These are phyloP conservation scores for Asterionellopsis glacialis DNA, from an alignment of 108 stramenopile species.

Conservation along the genomic window DNA sequence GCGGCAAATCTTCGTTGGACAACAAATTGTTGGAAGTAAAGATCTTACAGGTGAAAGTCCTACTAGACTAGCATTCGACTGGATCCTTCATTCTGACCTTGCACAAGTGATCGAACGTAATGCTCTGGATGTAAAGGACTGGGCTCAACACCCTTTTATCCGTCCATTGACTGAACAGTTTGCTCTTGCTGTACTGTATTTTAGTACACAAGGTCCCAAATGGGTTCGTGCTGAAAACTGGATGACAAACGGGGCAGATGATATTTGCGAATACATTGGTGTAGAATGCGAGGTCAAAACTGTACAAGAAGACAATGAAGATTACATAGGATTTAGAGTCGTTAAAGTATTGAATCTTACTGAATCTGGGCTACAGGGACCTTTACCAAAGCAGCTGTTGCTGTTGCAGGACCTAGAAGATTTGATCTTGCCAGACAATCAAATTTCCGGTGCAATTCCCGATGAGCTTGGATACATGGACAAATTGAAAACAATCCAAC, in stretches of 20 bases:
- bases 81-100: too few species aligned
- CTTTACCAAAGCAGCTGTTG: constrained; percentile 25
- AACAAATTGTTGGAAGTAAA: too few species aligned
- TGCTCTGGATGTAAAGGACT: too few species aligned
- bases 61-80: too few species aligned
- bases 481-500: neutral
- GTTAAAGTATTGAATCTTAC: constrained; percentile 26
- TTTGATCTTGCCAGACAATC: constrained; percentile 56
- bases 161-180: neutral
- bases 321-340: too few species aligned
- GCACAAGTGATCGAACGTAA: too few species aligned
- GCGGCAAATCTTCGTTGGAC: too few species aligned
- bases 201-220: neutral
- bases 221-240: neutral
- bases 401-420: constrained; percentile 22
- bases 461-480: neutral
- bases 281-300: too few species aligned
- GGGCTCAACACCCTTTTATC: too few species aligned
- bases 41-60: too few species aligned
- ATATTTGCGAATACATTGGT: too few species aligned
- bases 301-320: too few species aligned
- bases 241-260: neutral
- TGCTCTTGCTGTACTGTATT: neutral
- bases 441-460: constrained; percentile 48
- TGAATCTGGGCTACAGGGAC: constrained; percentile 36